Conservation (phyloP, 139 green algal genomes). For the Picochlorum sp. region DNA sequence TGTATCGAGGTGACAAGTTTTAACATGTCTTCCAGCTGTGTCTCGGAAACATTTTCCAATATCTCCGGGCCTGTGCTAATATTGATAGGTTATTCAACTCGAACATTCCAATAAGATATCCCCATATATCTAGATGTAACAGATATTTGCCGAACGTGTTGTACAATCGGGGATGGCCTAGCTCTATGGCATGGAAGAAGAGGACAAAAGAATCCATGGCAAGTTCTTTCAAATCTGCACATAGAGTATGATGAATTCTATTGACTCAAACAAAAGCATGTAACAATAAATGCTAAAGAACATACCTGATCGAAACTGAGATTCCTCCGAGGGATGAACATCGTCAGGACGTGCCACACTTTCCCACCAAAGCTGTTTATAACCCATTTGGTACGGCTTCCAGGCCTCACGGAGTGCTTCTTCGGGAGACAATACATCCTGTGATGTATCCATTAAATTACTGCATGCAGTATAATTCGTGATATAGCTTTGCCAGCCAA, state of each 20-base stretch:
- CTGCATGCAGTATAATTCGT: not conserved
- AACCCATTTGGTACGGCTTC: conserved; percentile 50
- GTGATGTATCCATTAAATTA: not conserved
- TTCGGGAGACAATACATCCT: too few species aligned
- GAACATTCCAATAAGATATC: conserved; percentile 82
- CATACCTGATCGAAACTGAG: not conserved
- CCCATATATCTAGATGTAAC: conserved; percentile 66
- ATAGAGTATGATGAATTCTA: not conserved
- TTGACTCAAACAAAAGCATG: too few species aligned
- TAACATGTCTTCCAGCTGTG: conserved; percentile 22
- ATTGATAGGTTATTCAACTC: conserved; percentile 92
- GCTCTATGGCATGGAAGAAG: conserved; percentile 41
- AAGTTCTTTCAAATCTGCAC: conserved; percentile 45
- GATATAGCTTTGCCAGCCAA: conserved; percentile 7
- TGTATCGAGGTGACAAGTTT: conserved; percentile 9
- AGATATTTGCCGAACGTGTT: conserved; percentile 39
- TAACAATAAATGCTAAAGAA: too few species aligned
- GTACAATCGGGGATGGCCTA: conserved; percentile 4
- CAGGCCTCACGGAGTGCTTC: too few species aligned
- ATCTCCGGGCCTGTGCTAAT: conserved; percentile 12
- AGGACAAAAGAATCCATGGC: conserved; percentile 64
- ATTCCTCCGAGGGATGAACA: conserved; percentile 31
- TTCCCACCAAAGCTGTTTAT: conserved; percentile 86
- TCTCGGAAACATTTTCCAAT: conserved; percentile 6
- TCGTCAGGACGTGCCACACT: conserved; percentile 56